Evolutionary conservation across 495 filamentous ascomycete genomes (phyloP).

Genomic region (Jackrogersella minutella): DNA sequence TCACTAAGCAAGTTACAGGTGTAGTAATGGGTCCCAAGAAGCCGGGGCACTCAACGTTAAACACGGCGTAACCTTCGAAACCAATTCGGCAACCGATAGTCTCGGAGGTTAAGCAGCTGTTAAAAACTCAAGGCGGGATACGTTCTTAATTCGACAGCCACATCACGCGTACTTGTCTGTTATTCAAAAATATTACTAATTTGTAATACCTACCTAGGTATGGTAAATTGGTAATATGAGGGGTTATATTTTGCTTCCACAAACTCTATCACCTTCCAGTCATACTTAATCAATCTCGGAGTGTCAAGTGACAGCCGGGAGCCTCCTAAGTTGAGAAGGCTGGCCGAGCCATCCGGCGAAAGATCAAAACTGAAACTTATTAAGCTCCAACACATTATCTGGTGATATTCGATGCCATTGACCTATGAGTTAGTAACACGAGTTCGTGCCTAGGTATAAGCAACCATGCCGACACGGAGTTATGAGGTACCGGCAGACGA

Average conservation of each 20-base stretch:
- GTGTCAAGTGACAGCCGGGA: conserved; percentile 31
- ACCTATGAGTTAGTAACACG: neutral
- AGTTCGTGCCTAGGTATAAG: conserved; percentile 2
- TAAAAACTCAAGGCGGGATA: conserved; percentile 15
- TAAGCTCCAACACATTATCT: conserved; percentile 3
- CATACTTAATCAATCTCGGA: neutral
- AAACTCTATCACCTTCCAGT: neutral
- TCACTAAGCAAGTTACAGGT: conserved; percentile 24
- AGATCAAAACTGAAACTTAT: conserved; percentile 3
- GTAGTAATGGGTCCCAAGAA: conserved; percentile 22
- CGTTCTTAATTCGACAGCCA: conserved; percentile 13
- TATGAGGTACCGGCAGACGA: conserved; percentile 8
- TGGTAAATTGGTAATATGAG: conserved; percentile 14
- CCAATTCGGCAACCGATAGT: neutral
- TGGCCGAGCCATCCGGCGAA: conserved; percentile 18
- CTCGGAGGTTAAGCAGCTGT: neutral
- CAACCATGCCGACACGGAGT: conserved; percentile 3
- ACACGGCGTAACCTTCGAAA: conserved; percentile 3
- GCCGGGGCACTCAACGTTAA: neutral
- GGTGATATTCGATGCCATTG: conserved; percentile 10
- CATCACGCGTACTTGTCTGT: conserved; percentile 3
- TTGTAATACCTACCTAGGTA: too few species aligned
- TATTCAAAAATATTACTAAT: too few species aligned
- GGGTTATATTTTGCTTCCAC: conserved; percentile 1
- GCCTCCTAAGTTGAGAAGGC: neutral